Base-by-base conservation (phyloP, 352 stramenopile genomes). In the Globisporangium mamillatum region DNA sequence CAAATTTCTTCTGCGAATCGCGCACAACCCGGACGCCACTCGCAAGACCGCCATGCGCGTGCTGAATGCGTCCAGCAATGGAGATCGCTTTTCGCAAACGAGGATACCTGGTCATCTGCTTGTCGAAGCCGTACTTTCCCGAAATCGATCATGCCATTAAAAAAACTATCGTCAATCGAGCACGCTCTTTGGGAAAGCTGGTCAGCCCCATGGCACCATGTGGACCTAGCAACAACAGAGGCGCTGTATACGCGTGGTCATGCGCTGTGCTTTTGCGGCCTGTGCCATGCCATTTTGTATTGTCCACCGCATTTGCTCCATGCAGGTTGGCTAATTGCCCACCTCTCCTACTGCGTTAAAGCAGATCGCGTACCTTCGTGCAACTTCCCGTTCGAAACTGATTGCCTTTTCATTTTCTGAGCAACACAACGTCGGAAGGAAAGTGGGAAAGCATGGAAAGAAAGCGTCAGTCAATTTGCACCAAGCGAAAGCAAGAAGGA, bases 381-480 rank as follows among this genome's bases (percentile, higher is more conserved):
- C 72, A 75, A 78, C 72, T 60, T 73, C 24, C 2, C 14, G 5
- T 38, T 38, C 22, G 63, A 68, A 70, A 71, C 53, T 20, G 24
- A 22, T 36, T 55, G 20, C 18, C 44, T 56, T 60, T 60, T 60
- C 54, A 7, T 60, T 60, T 59, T 56, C 41, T 50, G 16, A 50
- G 5, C 50, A 46, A 32, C 27, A 32, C 27, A 32, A 38, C 36
- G 50, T 60, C 64, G 60, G 63, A 67, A 67, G 67, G 60, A 63
- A 60, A 64, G 44, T 34, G 60, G 69, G 71, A 74, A 77, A 74
- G 16, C 41, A 66, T 57, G 67, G 70, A 60, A 72, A 46, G 55
- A 72, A 72, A 57, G 29, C 60, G 41, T 32, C 67, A 65, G 18
- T 25, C 38, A n/a, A 3, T 18, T 46, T 20, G 6, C n/a, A 50